Percentiles rank a stretch among this genome's conserved stretches.
phyloP scores from a whole-genome alignment of 495 filamentous ascomycete genomes.

The Collariella sp. region DNA sequence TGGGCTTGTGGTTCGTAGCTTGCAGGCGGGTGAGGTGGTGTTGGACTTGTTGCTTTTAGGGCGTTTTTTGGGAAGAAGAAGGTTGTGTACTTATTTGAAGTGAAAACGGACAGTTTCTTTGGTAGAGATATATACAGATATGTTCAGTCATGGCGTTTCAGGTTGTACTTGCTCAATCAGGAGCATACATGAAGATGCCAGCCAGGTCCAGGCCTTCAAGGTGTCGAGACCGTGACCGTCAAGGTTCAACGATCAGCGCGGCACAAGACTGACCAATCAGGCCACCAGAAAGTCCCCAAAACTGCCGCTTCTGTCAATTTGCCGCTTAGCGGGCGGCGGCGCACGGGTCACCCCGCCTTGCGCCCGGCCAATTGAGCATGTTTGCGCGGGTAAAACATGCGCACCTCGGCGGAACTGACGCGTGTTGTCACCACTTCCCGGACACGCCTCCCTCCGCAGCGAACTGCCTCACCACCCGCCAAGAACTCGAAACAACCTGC shows the following conservation, averaged over 20 bases:
- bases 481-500: not conserved
- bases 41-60: too few relatives aligned
- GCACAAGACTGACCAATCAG: slow-evolving; percentile 16
- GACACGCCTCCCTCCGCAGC: not conserved
- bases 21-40: too few relatives aligned
- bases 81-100: too few relatives aligned
- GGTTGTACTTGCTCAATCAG: too few relatives aligned
- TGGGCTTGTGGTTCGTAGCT: too few relatives aligned
- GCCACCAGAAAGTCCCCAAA: slow-evolving; percentile 12
- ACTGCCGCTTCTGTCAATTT: slow-evolving; percentile 20
- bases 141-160: too few relatives aligned
- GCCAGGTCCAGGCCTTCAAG: not conserved
- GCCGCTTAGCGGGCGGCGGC: slow-evolving; percentile 10
- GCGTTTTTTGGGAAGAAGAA: too few relatives aligned
- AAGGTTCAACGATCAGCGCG: not conserved
- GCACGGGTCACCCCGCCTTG: not conserved
- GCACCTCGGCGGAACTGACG: not conserved
- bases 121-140: too few relatives aligned
- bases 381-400: slow-evolving; percentile 25
- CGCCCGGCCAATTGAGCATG: slow-evolving; percentile 24
- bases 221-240: not conserved
- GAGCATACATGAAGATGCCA: too few relatives aligned
- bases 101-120: too few relatives aligned
- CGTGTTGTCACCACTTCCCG: slow-evolving; percentile 1
- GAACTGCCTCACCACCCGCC: not conserved